Conservation (phyloP, 2,329 filamentous ascomycete genomes). For the Cytospora leucostoma region DNA sequence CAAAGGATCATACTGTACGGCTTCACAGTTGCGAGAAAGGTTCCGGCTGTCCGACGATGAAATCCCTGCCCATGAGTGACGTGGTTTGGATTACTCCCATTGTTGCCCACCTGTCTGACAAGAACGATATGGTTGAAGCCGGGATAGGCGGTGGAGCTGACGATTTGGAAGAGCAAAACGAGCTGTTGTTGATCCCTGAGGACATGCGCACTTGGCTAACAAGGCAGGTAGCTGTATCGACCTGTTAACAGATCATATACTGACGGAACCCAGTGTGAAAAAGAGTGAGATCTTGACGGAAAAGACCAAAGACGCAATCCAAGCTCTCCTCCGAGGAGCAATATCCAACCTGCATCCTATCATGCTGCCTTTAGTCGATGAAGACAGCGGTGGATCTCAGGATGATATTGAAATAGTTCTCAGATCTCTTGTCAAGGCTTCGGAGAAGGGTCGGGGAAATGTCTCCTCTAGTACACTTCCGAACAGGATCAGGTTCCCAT, state of each 20-base stretch:
- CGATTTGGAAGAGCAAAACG: constrained; percentile 68
- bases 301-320: constrained; percentile 29
- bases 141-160: constrained; percentile 79
- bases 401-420: constrained; percentile 25
- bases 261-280: background rate
- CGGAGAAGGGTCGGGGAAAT: constrained; percentile 8
- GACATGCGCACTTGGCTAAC: constrained; percentile 52
- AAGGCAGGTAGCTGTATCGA: background rate
- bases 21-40: constrained; percentile 87
- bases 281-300: constrained; percentile 13
- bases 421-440: constrained; percentile 14
- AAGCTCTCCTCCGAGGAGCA: constrained; percentile 8
- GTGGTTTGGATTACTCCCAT: constrained; percentile 80
- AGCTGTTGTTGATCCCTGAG: constrained; percentile 58
- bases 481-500: constrained; percentile 67
- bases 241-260: background rate
- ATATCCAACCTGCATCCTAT: constrained; percentile 11
- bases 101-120: constrained; percentile 62
- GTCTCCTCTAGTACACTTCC: constrained; percentile 37
- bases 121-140: constrained; percentile 67
- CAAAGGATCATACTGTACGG: constrained; percentile 59
- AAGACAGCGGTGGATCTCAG: constrained; percentile 32
- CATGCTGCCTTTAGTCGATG: constrained; percentile 26
- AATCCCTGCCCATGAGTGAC: constrained; percentile 39
- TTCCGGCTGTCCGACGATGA: constrained; percentile 56